Conservation (phyloP, 148 eudicot species). For the Rhododendron griersonianum region DNA sequence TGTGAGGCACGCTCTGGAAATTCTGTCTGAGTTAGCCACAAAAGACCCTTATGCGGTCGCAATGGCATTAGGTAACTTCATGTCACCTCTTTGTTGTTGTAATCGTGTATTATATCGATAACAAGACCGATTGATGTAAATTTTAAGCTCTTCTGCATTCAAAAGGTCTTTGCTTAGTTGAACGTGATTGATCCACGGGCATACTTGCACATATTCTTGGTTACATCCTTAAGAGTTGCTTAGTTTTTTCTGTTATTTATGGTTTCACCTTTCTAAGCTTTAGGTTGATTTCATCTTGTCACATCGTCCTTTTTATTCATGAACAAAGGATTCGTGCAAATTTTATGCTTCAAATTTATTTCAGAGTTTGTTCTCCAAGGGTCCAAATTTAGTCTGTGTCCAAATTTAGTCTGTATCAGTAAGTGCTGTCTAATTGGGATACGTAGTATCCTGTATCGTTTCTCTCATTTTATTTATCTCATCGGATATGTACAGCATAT, state of each 20-base stretch:
- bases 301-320: neutral
- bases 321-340: neutral
- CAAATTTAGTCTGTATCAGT: neutral
- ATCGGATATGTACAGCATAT: neutral
- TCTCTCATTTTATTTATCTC: neutral
- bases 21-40: slow-evolving; percentile 78
- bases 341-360: neutral
- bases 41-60: slow-evolving; percentile 96
- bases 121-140: neutral
- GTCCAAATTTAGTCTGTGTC: neutral
- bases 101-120: neutral
- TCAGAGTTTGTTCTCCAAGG: neutral
- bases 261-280: neutral
- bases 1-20: slow-evolving; percentile 92
- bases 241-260: neutral
- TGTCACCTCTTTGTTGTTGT: neutral
- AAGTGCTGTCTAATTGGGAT: neutral
- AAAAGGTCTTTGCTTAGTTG: slow-evolving; percentile 2
- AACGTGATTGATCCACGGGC: neutral
- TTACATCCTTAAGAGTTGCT: neutral
- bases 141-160: neutral
- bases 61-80: slow-evolving; percentile 76
- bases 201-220: neutral
- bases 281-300: neutral
- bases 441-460: neutral